These are phyloP conservation scores for Dendrobium huoshanense DNA, from an alignment of 106 monocot species.

Conservation along the genomic window DNA sequence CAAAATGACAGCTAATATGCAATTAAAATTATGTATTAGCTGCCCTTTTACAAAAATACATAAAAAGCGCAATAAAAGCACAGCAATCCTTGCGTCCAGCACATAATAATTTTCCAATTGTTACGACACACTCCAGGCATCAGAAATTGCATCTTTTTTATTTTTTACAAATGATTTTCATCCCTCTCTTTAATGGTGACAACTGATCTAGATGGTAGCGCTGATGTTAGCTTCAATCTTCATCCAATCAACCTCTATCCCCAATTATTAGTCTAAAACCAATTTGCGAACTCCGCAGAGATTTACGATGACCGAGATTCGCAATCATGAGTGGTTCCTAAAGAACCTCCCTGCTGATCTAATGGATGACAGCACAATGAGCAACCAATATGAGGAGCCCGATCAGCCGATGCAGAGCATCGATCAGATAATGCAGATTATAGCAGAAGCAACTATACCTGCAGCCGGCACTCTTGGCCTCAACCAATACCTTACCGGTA, in stretches of 20 bases:
- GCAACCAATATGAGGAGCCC: slow-evolving; percentile 23
- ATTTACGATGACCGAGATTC: slow-evolving; percentile 18
- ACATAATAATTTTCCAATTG: too few species aligned
- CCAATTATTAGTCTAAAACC: neutral
- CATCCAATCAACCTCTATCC: neutral
- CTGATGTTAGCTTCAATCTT: too few species aligned
- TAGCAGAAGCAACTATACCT: slow-evolving; percentile 20
- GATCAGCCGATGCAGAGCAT: slow-evolving; percentile 70
- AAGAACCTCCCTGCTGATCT: slow-evolving; percentile 23
- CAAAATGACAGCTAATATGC: too few species aligned
- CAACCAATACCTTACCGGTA: neutral
- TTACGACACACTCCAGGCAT: too few species aligned
- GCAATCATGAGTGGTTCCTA: slow-evolving; percentile 19
- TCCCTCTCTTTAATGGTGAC: too few species aligned
- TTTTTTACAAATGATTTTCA: too few species aligned
- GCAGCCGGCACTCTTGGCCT: neutral
- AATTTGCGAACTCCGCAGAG: slow-evolving; percentile 6
- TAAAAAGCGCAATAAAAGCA: too few species aligned
- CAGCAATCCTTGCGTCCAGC: too few species aligned
- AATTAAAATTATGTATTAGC: too few species aligned
- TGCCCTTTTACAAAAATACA: too few species aligned
- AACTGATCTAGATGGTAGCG: too few species aligned
- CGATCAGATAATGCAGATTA: slow-evolving; percentile 88
- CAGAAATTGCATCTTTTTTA: too few species aligned
- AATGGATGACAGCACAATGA: slow-evolving; percentile 17